Percentiles rank a stretch among this genome's conserved stretches.
Conservation (phyloP, 1,139 yeast species). For the Meyerozyma carpophila region DNA sequence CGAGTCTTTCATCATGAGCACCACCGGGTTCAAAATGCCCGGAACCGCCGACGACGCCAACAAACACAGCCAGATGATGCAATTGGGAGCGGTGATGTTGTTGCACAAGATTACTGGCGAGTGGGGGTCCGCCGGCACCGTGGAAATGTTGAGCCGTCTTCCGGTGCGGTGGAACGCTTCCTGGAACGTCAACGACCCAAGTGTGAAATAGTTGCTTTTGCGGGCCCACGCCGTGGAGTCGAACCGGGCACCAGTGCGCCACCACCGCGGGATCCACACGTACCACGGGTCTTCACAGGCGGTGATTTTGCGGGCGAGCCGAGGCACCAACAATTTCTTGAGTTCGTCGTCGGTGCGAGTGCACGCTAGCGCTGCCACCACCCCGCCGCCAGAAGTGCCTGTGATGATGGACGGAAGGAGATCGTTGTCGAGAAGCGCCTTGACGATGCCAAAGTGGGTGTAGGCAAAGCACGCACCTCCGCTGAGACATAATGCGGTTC, state of each 20-base stretch:
- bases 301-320: constrained; percentile 59
- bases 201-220: constrained; percentile 63
- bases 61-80: constrained; percentile 77
- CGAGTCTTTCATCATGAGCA: constrained; percentile 64
- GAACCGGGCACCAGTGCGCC: constrained; percentile 74
- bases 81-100: constrained; percentile 71
- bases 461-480: constrained; percentile 83
- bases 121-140: constrained; percentile 80
- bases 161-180: constrained; percentile 71
- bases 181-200: constrained; percentile 66
- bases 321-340: constrained; percentile 50
- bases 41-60: constrained; percentile 82
- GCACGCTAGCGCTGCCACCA: constrained; percentile 71
- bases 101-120: constrained; percentile 78
- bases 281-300: constrained; percentile 67
- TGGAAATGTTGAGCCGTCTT: constrained; percentile 62
- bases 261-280: constrained; percentile 59
- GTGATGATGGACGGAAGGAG: constrained; percentile 64
- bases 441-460: constrained; percentile 72
- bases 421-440: constrained; percentile 64
- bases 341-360: constrained; percentile 69
- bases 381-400: constrained; percentile 81
- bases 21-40: constrained; percentile 78
- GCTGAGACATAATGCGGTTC: constrained; percentile 65
- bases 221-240: constrained; percentile 74